phyloP scores from a whole-genome alignment of 2,329 filamentous ascomycete genomes.

The Alternaria angustiovoidea region DNA sequence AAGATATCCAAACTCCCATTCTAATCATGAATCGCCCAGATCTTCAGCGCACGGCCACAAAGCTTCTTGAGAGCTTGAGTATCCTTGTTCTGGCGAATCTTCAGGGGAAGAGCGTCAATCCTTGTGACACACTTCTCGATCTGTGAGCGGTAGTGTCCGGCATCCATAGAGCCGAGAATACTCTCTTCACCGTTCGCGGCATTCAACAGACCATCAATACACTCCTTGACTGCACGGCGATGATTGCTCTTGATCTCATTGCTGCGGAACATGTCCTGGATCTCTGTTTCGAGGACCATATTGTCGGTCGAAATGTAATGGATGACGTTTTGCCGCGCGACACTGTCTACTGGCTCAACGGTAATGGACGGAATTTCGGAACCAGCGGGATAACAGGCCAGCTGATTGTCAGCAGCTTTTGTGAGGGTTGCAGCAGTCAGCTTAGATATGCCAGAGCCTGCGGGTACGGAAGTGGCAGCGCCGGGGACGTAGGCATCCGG shows the following conservation, averaged over 20 bases:
- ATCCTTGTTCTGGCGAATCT: not conserved
- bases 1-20: not conserved
- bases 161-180: constrained; percentile 5
- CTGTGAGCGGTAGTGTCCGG: not conserved
- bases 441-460: not conserved
- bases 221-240: not conserved
- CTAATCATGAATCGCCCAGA: constrained; percentile 7
- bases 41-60: constrained; percentile 7
- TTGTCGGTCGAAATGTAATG: constrained; percentile 3
- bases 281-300: constrained; percentile 2
- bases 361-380: not conserved
- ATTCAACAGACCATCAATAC: not conserved
- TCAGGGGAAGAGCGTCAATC: not conserved
- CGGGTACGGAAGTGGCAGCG: not conserved
- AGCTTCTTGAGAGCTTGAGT: constrained; percentile 5
- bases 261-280: constrained; percentile 4
- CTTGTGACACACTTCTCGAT: constrained; percentile 6
- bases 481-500: not conserved
- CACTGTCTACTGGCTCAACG: not conserved
- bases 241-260: not conserved
- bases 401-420: not conserved
- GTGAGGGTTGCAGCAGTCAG: not conserved
- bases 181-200: constrained; percentile 4
- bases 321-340: not conserved
- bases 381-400: not conserved